Evolutionary conservation across 805 yeast species (phyloP).

Genomic region (Wickerhamomyces rabaulensis): DNA sequence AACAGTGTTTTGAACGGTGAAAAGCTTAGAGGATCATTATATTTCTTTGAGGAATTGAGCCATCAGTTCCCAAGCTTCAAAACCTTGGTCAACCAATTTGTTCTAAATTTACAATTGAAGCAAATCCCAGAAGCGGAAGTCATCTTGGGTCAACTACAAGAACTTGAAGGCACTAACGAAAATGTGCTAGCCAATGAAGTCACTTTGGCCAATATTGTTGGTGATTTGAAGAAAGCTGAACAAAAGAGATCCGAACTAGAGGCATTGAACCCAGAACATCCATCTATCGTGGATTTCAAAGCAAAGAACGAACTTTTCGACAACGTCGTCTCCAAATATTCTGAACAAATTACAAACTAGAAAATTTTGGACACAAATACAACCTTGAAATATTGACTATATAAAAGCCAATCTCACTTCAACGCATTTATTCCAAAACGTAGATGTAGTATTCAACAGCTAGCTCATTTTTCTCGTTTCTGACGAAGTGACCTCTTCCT

Average conservation of each 20-base stretch:
- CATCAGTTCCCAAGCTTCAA: constrained; percentile 45
- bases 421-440: constrained; percentile 17
- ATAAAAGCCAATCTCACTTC: constrained; percentile 1
- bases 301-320: constrained; percentile 66
- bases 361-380: not conserved
- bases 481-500: constrained; percentile 56
- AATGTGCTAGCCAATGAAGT: constrained; percentile 62
- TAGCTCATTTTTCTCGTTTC: constrained; percentile 39
- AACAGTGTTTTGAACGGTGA: constrained; percentile 39
- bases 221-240: constrained; percentile 28
- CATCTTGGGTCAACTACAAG: constrained; percentile 41
- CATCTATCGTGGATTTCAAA: constrained; percentile 49
- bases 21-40: constrained; percentile 40
- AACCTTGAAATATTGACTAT: not conserved
- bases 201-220: constrained; percentile 53
- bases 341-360: constrained; percentile 15
- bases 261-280: constrained; percentile 48
- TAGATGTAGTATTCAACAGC: constrained; percentile 52
- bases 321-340: constrained; percentile 58
- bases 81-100: constrained; percentile 59
- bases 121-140: constrained; percentile 82
- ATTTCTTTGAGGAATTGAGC: constrained; percentile 77
- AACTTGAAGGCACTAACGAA: constrained; percentile 33
- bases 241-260: constrained; percentile 43
- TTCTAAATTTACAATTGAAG: constrained; percentile 71